Evolutionary conservation across 192 early-diverging fungal species (phyloP).

Genomic region (Paraglomus brasilianum): DNA sequence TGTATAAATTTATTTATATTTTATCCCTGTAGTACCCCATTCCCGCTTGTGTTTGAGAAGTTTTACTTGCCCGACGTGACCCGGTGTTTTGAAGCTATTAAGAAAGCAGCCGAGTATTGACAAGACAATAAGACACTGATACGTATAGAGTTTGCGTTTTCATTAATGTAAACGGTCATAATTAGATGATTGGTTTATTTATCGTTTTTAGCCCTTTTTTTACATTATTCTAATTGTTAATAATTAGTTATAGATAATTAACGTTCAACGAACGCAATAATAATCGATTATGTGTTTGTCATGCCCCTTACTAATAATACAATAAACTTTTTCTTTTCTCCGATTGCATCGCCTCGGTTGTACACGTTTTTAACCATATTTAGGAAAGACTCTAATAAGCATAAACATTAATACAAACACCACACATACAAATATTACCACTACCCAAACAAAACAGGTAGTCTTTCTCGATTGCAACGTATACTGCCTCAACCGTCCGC

Average conservation of each 20-base stretch:
- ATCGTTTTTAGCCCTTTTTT: too few species aligned
- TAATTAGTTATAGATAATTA: too few species aligned
- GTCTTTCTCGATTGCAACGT: conserved; percentile 46
- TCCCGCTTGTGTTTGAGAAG: conserved; percentile 90
- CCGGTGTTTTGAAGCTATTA: conserved; percentile 85
- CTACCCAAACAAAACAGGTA: conserved; percentile 45
- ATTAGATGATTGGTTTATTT: too few species aligned
- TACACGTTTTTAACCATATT: too few species aligned
- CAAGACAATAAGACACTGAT: not conserved
- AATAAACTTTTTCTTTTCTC: too few species aligned
- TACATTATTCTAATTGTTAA: too few species aligned
- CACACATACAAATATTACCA: conserved; percentile 46
- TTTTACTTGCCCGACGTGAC: conserved; percentile 89
- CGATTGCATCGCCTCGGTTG: too few species aligned
- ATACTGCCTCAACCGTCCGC: conserved; percentile 38
- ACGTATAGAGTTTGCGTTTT: too few species aligned
- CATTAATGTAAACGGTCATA: too few species aligned
- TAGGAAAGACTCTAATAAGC: conserved; percentile 7
- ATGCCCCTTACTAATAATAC: too few species aligned
- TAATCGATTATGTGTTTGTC: too few species aligned
- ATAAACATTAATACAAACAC: conserved; percentile 45
- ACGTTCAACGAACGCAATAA: too few species aligned
- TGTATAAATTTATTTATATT: not conserved
- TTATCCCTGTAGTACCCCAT: conserved; percentile 63
- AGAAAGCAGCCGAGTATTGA: conserved; percentile 73